These are phyloP conservation scores for Botrytis squamosa DNA, from an alignment of 2,329 filamentous ascomycete species.

Conservation along the genomic window DNA sequence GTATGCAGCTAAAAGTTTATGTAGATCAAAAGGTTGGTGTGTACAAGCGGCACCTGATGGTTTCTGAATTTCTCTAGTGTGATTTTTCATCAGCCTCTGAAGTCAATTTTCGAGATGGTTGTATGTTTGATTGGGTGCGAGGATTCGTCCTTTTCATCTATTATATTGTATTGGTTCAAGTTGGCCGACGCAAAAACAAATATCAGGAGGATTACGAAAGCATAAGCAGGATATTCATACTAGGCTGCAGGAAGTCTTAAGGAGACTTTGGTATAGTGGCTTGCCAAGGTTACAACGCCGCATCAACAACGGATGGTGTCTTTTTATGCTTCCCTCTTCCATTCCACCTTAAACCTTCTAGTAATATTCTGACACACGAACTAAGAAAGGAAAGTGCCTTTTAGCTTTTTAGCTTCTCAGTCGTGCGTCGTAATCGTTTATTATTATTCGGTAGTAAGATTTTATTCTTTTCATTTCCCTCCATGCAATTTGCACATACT, in stretches of 20 bases:
- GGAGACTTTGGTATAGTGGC: slow-evolving; percentile 6
- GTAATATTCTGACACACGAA: slow-evolving; percentile 22
- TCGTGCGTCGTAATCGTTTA: background rate
- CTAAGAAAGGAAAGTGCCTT: slow-evolving; percentile 13
- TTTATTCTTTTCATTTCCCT: background rate
- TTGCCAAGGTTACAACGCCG: slow-evolving; percentile 14
- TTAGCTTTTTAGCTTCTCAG: background rate
- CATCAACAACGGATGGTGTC: slow-evolving; percentile 16
- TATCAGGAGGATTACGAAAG: background rate
- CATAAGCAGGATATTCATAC: slow-evolving; percentile 12
- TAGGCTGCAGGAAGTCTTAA: slow-evolving; percentile 21
- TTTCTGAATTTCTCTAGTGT: slow-evolving; percentile 4
- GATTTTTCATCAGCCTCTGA: slow-evolving; percentile 11
- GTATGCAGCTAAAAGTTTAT: slow-evolving; percentile 20
- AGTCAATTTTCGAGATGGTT: background rate
- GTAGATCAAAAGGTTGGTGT: slow-evolving; percentile 20
- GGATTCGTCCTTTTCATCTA: background rate
- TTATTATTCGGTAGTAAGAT: background rate
- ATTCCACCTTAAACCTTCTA: slow-evolving; percentile 15
- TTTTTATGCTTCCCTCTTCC: slow-evolving; percentile 10
- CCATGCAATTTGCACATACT: background rate
- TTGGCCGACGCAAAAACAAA: slow-evolving; percentile 7
- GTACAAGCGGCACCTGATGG: slow-evolving; percentile 23
- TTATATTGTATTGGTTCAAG: slow-evolving; percentile 9
- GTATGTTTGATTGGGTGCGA: background rate